Evolutionary conservation across 176 grass and related monocot genomes (phyloP), one percentile per base, ranked within the genome.

Genomic region (Triticum aestivum): DNA sequence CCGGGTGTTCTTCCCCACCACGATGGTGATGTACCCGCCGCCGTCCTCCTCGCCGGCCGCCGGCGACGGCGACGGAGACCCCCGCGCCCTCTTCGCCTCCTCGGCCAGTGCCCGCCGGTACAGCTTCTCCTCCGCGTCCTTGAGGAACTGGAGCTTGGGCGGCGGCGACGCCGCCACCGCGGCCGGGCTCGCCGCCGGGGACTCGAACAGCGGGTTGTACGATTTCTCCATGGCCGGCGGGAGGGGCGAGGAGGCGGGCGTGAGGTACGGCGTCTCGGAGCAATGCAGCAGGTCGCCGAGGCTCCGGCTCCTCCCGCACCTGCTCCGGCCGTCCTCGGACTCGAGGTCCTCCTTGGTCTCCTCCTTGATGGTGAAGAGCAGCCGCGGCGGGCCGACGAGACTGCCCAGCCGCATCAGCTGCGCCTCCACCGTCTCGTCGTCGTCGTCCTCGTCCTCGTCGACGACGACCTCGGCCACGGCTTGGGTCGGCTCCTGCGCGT

Each of bases 361-460:
- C 88, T 98, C 96, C 68, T 96, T 98, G 79, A 98, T 98, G 79
- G 96, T 98, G 91, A 96, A 98, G 38, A 98, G 92, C 49, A 96
- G 81, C 70, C 96, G 84, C 7, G 96, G 85, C 6, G 90, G 96
- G 2, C 93, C 96, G 3, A 91, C 85, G 29, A 98, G 74, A 90
- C 84, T 91, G 61, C 93, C 82, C 6, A 96, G 75, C 76, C 96
- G 88, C 92, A 96, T 95, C 54, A 98, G 92, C 91, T 98, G 93
- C 34, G 85, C 95, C 62, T 98, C 89, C 45, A 93, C 86, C 59
- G 86, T 86, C 42, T 91, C 95, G 12, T 90, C 91, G 32, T 72
- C 89, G 8, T 90, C 91, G 9, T n/a, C 81, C 3, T 42, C 66
- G 2, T 8, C 30, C 17, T 59, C 80, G 69, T 18, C 87, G 84